Conservation (phyloP, 306 rosid species). For the Dalbergia oliveri region DNA sequence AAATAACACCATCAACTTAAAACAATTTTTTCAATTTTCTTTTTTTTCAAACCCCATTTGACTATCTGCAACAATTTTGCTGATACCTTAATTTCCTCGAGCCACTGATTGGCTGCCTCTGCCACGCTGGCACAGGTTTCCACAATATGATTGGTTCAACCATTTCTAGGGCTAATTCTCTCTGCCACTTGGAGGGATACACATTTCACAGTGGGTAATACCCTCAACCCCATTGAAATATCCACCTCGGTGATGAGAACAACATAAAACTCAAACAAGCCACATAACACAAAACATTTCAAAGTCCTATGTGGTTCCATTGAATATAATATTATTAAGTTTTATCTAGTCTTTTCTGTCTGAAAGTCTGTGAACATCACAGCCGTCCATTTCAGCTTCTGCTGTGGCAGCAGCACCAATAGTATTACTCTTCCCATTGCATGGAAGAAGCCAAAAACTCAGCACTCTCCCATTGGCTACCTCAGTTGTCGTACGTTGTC, state of each 20-base stretch:
- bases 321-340: slow-evolving; percentile 22
- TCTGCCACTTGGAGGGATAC: slow-evolving; percentile 43
- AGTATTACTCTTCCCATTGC: slow-evolving; percentile 53
- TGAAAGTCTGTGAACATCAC: slow-evolving; percentile 59
- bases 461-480: slow-evolving; percentile 73
- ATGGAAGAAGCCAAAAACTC: slow-evolving; percentile 65
- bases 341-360: slow-evolving; percentile 51
- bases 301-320: slow-evolving; percentile 3
- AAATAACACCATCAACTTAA: neutral
- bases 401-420: slow-evolving; percentile 44
- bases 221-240: slow-evolving; percentile 39
- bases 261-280: slow-evolving; percentile 13
- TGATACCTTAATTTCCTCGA: slow-evolving; percentile 97
- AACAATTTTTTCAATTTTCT: neutral
- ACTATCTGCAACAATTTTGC: neutral
- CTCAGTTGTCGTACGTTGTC: slow-evolving; percentile 54
- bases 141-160: slow-evolving; percentile 74
- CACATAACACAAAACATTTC: slow-evolving; percentile 4
- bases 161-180: slow-evolving; percentile 42
- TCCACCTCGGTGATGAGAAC: slow-evolving; percentile 54
- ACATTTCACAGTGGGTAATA: slow-evolving; percentile 60
- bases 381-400: slow-evolving; percentile 71
- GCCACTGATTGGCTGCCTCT: slow-evolving; percentile 75
- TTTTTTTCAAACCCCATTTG: neutral
- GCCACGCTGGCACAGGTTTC: slow-evolving; percentile 69